Evolutionary conservation across 176 grass and related monocot species (phyloP), one percentile per base, ranked within the genome.

Genomic region (Oryza rufipogon): DNA sequence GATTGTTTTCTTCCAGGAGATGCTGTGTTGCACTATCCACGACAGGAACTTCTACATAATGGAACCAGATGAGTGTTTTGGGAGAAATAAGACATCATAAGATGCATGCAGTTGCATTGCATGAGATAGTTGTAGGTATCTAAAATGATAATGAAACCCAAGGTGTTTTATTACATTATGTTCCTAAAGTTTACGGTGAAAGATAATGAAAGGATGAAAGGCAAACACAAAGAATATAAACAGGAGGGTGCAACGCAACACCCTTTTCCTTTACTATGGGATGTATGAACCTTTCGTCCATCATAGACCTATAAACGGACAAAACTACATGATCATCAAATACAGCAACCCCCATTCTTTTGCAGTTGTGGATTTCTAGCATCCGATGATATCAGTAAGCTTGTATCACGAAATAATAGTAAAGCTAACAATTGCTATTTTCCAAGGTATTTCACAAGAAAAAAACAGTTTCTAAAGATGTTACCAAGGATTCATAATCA

Each of bases 1-100:
- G 83, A 74, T 91, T 80, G 68, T 92, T 99, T 92, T 99, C 93
- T 32, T 88, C 81, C 33, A 99, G 83, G 76, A 94, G 97, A 74
- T 65, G 83, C 73, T 89, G 93, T 34, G 90, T 96, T 77, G 86
- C 84, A 81, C 67, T 88, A 45, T 94, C 94, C 56, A 99, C 9
- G 33, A 84, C 64, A 84, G 86, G 78, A 71, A 77, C 91, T 96
- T 88, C 65, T 86, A 68, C 68, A 78, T 47, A 84, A 84, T 14
- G 65, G 17, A 90, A 82, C 66, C 46, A 72, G 56, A 58, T 34
- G 14, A 66, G 9, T 5, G 3, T 33, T 44, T 26, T 52, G 65
- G 17, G 83, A 71, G 61, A 88, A 83, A 64, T 63, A 68, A 79
- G 69, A n/a, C 51, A 68, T 10, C 28, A 90, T 64, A 12, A 41